A percentile compares a stretch with the other conserved stretches of the same genome.
phyloP scores from a whole-genome alignment of 176 grass and related monocot genomes.

The Lolium perenne region DNA sequence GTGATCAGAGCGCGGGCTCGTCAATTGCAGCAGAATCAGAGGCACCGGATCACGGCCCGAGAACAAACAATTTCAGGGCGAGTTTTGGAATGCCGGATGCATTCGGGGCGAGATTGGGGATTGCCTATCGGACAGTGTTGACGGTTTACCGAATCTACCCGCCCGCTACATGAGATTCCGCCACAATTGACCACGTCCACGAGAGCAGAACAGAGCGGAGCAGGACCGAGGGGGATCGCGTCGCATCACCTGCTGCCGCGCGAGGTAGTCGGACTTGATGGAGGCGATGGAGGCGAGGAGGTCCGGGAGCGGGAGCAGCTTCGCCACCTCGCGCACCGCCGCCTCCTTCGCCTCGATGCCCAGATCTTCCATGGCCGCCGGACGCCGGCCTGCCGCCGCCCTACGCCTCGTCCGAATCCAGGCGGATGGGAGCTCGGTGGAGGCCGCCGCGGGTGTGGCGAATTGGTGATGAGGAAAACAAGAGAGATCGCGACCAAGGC shows the following conservation, averaged over 20 bases:
- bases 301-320: slow-evolving; percentile 89
- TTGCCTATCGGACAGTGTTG: neutral
- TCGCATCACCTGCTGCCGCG: slow-evolving; percentile 81
- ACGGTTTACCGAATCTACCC: slow-evolving; percentile 3
- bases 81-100: neutral
- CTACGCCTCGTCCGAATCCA: slow-evolving; percentile 39
- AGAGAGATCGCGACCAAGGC: slow-evolving; percentile 30
- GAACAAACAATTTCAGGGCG: neutral
- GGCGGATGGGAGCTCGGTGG: neutral
- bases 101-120: neutral
- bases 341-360: slow-evolving; percentile 96
- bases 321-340: slow-evolving; percentile 96
- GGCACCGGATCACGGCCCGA: neutral
- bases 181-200: neutral
- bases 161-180: slow-evolving; percentile 20
- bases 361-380: slow-evolving; percentile 86
- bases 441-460: neutral
- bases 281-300: slow-evolving; percentile 86
- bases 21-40: slow-evolving; percentile 18
- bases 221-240: slow-evolving; percentile 30
- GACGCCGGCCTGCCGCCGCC: slow-evolving; percentile 28
- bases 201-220: slow-evolving; percentile 8
- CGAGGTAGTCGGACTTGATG: slow-evolving; percentile 94
- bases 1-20: slow-evolving; percentile 10
- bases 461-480: neutral